Evolutionary conservation across 176 grass and related monocot genomes (phyloP).

Genomic region (Carex cristatella): DNA sequence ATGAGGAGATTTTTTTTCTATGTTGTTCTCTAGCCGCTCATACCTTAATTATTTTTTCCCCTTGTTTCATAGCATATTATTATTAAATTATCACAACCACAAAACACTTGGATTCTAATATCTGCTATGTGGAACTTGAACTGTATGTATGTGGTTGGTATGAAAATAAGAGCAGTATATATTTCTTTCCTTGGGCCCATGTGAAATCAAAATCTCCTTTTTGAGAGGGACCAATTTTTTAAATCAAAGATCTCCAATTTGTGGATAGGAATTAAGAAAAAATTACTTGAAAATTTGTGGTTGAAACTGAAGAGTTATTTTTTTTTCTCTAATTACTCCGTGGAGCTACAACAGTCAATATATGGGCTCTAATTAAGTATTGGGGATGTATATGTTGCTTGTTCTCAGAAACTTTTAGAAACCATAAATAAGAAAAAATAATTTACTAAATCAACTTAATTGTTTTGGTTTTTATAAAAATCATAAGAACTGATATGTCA

Average conservation of each 20-base stretch:
- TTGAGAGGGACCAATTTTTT: neutral
- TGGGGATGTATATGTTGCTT: neutral
- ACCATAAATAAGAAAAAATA: no score
- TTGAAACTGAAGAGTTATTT: neutral
- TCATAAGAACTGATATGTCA: no score
- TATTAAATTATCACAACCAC: slow-evolving; percentile 18
- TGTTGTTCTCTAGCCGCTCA: slow-evolving; percentile 12
- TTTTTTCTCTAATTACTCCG: neutral
- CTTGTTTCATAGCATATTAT: neutral
- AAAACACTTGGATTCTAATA: slow-evolving; percentile 16
- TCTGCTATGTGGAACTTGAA: neutral
- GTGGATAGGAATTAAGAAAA: slow-evolving; percentile 11
- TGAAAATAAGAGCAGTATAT: slow-evolving; percentile 1
- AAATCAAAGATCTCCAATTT: slow-evolving; percentile 16
- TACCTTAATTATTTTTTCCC: neutral
- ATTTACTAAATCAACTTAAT: no score
- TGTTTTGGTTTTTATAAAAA: no score
- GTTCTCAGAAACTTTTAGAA: neutral
- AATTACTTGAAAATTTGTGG: neutral
- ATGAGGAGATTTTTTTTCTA: slow-evolving; percentile 8
- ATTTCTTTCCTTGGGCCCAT: slow-evolving; percentile 17
- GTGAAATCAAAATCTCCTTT: slow-evolving; percentile 1
- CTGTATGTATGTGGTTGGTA: slow-evolving; percentile 14
- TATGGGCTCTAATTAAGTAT: neutral
- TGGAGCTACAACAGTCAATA: neutral